phyloP scores from a whole-genome alignment of 2,329 filamentous ascomycete species.

The Xylaria sp. region DNA sequence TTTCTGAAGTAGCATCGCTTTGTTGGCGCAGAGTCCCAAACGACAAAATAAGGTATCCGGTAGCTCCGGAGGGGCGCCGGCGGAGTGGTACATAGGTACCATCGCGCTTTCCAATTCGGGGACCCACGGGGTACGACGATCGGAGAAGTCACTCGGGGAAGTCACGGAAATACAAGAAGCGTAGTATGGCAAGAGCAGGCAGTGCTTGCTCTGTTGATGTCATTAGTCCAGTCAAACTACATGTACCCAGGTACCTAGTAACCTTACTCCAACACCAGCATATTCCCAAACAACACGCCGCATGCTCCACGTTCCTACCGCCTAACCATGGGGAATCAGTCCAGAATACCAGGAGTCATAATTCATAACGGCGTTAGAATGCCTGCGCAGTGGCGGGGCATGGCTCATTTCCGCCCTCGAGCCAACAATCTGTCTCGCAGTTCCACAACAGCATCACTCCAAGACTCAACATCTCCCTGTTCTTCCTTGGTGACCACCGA shows the following conservation, averaged over 20 bases:
- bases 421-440: slow-evolving; percentile 66
- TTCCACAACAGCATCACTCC: slow-evolving; percentile 67
- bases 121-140: no score
- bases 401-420: slow-evolving; percentile 61
- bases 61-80: no score
- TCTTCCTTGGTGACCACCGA: slow-evolving; percentile 51
- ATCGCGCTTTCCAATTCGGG: no score
- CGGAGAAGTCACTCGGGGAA: no score
- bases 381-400: not conserved
- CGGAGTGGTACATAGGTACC: no score
- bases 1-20: no score
- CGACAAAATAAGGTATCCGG: no score
- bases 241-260: not conserved
- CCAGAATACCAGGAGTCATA: slow-evolving; percentile 28
- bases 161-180: no score
- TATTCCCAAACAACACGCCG: slow-evolving; percentile 6
- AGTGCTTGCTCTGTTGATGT: no score
- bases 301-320: slow-evolving; percentile 9
- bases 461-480: slow-evolving; percentile 53
- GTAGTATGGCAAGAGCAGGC: no score
- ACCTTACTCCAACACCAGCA: not conserved
- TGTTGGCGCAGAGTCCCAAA: no score
- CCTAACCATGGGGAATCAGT: not conserved
- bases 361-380: slow-evolving; percentile 34
- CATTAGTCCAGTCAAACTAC: not conserved